Base-by-base conservation (phyloP, 441 rosid species). In the Populus hybrid region DNA sequence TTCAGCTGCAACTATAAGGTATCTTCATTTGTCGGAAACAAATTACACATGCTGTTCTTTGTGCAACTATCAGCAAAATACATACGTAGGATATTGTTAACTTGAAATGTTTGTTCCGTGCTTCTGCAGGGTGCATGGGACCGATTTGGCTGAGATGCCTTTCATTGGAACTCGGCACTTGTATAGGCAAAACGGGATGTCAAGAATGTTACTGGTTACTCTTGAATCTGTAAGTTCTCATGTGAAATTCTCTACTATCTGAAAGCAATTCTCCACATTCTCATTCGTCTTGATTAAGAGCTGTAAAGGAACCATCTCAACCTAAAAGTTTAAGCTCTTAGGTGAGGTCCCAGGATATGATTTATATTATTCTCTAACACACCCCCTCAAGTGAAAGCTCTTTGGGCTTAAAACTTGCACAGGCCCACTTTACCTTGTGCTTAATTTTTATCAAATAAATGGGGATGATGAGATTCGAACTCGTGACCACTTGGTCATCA, bases 71-170 rank as follows among this genome's bases (percentile, higher is more conserved):
- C 20, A 45, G 6, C 56, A 45, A 4, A 45, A 45, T 14, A 14
- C 56, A 5, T 14, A 4, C 18, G 18, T 45, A 45, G 56, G 6
- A 14, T 14, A 3, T 45, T 6, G 18, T 45, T 42, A 40, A 23
- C 14, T 3, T 21, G 2, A 3, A 0, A 9, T 59, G 20, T 28
- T 68, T 2, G 64, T 23, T 18, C 2, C 14, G 9, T 42, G 33
- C 20, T 74, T 69, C 59, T 77, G 20, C 71, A 86, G 89, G 61
- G 67, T 86, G 8, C 84, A 84, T 10, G 83, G 82, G 2, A 71
- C 35, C 8, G 77, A 73, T 38, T 9, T 86, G 21, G 89, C 85
- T 2, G 87, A 86, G 71, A 84, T 82, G 86, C 86, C 89, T 10
- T 83, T 59, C 68, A 77, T 84, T 0, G 87, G 76, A 64, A 85